Conservation (phyloP, 2,329 filamentous ascomycete species). For the Pseudogymnoascus sp. region DNA sequence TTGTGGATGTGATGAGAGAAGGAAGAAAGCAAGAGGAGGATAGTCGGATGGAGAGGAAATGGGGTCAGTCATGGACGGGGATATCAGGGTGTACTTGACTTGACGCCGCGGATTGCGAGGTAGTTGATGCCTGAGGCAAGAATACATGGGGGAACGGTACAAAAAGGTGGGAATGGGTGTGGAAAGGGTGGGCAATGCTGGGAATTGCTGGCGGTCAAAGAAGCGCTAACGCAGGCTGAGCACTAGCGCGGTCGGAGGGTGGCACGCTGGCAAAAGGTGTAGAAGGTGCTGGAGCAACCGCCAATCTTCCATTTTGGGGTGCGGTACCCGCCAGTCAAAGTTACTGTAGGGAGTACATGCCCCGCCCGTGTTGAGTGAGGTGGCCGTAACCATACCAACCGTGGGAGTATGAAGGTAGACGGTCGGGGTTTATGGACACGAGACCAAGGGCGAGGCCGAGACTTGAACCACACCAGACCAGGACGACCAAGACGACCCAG, state of each 20-base stretch:
- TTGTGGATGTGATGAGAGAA: constrained; percentile 3
- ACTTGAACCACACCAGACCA: background rate
- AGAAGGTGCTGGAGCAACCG: constrained; percentile 9
- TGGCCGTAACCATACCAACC: background rate
- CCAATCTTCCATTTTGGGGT: constrained; percentile 1
- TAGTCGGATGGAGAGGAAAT: constrained; percentile 6
- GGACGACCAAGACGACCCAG: background rate
- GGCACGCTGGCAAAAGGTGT: constrained; percentile 8
- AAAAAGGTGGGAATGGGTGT: background rate
- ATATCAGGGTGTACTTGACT: constrained; percentile 9
- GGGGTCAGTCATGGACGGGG: constrained; percentile 6
- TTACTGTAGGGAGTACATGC: constrained; percentile 9
- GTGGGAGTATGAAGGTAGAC: background rate
- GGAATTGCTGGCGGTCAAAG: constrained; percentile 3
- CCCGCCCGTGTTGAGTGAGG: background rate
- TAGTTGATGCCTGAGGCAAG: background rate
- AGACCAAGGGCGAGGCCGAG: constrained; percentile 1
- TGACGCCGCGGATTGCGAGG: background rate
- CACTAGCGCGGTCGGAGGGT: background rate
- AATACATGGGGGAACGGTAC: background rate
- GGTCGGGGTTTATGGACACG: background rate
- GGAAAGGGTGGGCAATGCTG: background rate
- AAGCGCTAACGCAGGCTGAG: constrained; percentile 4
- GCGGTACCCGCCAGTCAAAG: constrained; percentile 8
- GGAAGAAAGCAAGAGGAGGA: constrained; percentile 4